Evolutionary conservation across 192 early-diverging fungal species (phyloP), one percentile per base, ranked within the genome.

Genomic region (Chytriomyces confervae): DNA sequence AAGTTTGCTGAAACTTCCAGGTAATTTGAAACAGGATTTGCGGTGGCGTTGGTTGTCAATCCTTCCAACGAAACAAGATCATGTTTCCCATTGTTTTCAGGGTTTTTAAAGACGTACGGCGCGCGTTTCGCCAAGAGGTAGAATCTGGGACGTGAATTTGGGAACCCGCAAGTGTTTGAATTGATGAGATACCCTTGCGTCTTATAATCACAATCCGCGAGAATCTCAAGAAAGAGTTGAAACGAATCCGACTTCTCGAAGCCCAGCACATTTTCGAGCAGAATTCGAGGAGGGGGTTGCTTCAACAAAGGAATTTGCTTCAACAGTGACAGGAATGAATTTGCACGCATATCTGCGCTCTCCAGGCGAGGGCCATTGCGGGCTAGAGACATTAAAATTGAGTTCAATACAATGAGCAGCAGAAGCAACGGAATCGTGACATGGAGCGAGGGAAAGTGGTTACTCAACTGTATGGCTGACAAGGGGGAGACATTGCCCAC

Each of bases 401-500:
- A 45, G 10, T 11, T 36, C 36, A 36, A 36, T 36, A 36, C 36
- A 27, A 27, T 27, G 24, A 27, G 24, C 10, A 10, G 9, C 11
- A 68, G 43, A 43, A 69, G 10, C 5, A 69, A 10, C 5, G 67
- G 8, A n/a, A 69, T 16, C 27, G 18, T 23, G 57, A 61, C 57
- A 61, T n/a, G 57, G 57, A 23, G 23, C 16, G 4, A 23, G 24
- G 24, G 29, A 16, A 23, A 23, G 13, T 65, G 11, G 2, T 9
- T 18, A 74, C 72, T 62, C 50, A 20, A 74, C 72, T 84, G 75
- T 87, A 87, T 11, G 86, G 86, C 78, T 96, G 95, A 71, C 95
- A 96, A 0, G 95, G 95, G 43, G 95, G 95, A 72, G 91, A 92
- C 64, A 95, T 84, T 8, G 95, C 83, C 94, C 94, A 94, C 60